Evolutionary conservation across 257 asterid species (phyloP).

Genomic region (Leptodermis oblonga): DNA sequence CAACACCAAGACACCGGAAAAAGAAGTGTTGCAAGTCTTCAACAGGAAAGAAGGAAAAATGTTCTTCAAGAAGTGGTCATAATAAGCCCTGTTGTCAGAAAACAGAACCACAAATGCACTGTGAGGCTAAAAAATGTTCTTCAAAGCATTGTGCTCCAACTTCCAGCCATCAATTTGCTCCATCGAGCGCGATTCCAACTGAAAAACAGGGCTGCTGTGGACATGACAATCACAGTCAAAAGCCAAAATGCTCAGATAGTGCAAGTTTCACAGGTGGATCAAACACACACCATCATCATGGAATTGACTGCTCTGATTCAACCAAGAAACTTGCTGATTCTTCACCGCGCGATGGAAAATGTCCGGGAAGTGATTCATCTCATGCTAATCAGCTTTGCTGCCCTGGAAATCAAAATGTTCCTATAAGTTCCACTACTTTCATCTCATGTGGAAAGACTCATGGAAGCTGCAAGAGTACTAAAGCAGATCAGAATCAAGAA

Average conservation of each 20-base stretch:
- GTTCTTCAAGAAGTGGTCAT: conserved; percentile 10
- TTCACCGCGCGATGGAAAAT: conserved; percentile 5
- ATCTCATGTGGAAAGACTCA: conserved; percentile 13
- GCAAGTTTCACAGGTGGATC: conserved; percentile 14
- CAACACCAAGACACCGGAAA: background rate
- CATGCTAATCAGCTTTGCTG: background rate
- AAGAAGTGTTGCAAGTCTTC: conserved; percentile 20
- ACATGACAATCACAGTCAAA: conserved; percentile 8
- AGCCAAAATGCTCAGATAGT: conserved; percentile 9
- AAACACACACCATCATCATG: background rate
- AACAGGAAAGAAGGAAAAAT: too few relatives aligned
- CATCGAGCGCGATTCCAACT: conserved; percentile 7
- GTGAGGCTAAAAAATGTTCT: conserved; percentile 18
- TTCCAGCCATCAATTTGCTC: background rate
- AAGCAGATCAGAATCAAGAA: conserved; percentile 9
- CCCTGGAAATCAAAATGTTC: background rate
- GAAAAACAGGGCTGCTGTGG: conserved; percentile 16
- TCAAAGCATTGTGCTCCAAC: conserved; percentile 7
- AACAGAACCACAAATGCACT: conserved; percentile 19
- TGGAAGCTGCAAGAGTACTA: conserved; percentile 10
- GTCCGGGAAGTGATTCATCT: background rate
- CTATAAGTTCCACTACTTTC: conserved; percentile 6
- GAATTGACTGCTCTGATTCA: background rate
- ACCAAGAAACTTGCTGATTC: background rate
- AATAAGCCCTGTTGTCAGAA: conserved; percentile 22